Evolutionary conservation across 768 basidiomycete genomes (phyloP), one percentile per base, ranked within the genome.

Genomic region (Brasilioporus rufonigricans): DNA sequence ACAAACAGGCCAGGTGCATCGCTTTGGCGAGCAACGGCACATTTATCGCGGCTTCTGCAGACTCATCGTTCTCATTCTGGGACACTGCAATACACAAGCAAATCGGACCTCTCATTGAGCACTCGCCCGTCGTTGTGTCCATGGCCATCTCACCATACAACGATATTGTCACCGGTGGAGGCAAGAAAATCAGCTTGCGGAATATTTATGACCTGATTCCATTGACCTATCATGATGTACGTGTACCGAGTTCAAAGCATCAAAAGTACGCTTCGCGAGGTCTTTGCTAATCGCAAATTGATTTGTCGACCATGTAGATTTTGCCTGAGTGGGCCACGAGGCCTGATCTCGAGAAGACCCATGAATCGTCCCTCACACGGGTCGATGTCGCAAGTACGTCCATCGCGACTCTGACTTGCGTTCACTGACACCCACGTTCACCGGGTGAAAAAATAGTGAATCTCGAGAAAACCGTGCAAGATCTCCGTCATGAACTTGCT

Each of bases 71-170:
- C 35, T 52, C 49, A 0, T 38, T 52, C 18, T 55, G 53, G 48
- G 47, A 51, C 27, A 44, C 33, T 6, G 23, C 33, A 1, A 35
- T 48, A 5, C 49, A 44, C 9, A 7, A 44, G 27, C 40, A 55
- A 36, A 31, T 51, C 4, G 41, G 48, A n/a, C 18, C 53, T 24
- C 6, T 36, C 9, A 31, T 55, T 41, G 1, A 55, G 27, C 27
- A 55, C 13, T n/a, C 26, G 9, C 9, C 21, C 5, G 10, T 11
- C 13, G 3, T 44, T 7, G 14, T 14, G 0, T 43, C 48, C 21
- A 55, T 55, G 33, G 41, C 48, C 8, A 50, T 55, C 48, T 55
- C 53, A 8, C 1, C 27, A 24, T 23, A 36, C 12, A 24, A 55
- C 16, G 4, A 31, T n/a, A n/a, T 55, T 33, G 50, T 11, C 24